Conservation (phyloP, 2,329 filamentous ascomycete species). For the Huntiella bhutanensis region DNA sequence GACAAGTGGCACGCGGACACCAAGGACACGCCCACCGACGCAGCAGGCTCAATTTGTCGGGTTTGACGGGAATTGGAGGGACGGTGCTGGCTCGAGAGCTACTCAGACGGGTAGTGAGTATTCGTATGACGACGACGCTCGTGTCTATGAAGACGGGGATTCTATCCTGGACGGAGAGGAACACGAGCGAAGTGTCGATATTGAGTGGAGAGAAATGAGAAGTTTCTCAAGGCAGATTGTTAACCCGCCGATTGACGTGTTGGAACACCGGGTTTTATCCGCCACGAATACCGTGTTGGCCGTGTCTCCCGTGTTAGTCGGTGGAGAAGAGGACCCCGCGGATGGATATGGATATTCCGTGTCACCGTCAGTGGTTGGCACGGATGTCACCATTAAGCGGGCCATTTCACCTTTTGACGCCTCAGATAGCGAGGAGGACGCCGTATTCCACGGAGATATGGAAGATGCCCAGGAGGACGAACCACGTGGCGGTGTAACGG, state of each 20-base stretch:
- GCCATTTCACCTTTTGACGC: conserved; percentile 4
- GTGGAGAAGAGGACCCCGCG: conserved; percentile 3
- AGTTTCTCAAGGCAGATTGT: background rate
- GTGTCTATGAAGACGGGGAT: background rate
- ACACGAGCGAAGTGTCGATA: conserved; percentile 2
- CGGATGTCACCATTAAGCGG: conserved; percentile 8
- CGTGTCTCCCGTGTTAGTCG: conserved; percentile 4
- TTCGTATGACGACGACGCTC: conserved; percentile 3
- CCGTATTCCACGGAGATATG: too few species aligned
- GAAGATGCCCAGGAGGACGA: too few species aligned
- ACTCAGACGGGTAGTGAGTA: background rate
- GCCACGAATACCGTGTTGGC: conserved; percentile 4
- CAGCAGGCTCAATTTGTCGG: conserved; percentile 2
- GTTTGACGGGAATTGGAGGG: conserved; percentile 7
- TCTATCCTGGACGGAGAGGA: conserved; percentile 1
- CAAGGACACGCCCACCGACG: conserved; percentile 3
- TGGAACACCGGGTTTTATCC: conserved; percentile 1
- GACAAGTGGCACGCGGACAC: conserved; percentile 3
- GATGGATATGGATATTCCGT: too few species aligned
- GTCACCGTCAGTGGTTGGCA: background rate
- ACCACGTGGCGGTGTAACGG: too few species aligned
- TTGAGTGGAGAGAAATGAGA: conserved; percentile 7
- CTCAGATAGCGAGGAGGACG: conserved; percentile 1
- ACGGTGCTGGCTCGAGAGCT: background rate
- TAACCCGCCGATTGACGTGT: background rate